Evolutionary conservation across 2,329 filamentous ascomycete genomes (phyloP).

Genomic region (Colletotrichum sp.): DNA sequence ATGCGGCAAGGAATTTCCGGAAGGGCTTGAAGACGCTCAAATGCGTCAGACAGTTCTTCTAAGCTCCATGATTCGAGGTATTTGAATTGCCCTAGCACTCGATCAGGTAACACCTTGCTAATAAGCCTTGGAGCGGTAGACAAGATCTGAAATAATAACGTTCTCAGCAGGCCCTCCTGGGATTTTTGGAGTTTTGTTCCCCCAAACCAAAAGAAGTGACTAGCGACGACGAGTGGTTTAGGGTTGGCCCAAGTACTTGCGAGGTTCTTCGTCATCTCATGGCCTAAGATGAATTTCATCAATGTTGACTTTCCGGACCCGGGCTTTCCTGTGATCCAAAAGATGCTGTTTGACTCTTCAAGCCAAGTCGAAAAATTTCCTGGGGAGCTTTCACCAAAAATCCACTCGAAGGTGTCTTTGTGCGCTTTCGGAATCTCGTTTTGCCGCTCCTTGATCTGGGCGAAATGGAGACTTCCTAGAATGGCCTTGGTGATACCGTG

Average conservation of each 20-base stretch:
- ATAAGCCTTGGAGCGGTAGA: too few relatives aligned
- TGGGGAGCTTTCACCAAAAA: slow-evolving; percentile 25
- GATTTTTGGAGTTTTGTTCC: slow-evolving; percentile 44
- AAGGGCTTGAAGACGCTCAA: slow-evolving; percentile 9
- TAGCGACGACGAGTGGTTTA: slow-evolving; percentile 31
- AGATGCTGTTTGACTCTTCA: slow-evolving; percentile 26
- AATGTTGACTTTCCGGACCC: slow-evolving; percentile 53
- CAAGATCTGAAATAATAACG: slow-evolving; percentile 6
- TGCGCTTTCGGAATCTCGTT: slow-evolving; percentile 38
- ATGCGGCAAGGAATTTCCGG: not conserved
- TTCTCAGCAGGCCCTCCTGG: slow-evolving; percentile 40
- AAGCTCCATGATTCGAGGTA: slow-evolving; percentile 27
- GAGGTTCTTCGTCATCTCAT: slow-evolving; percentile 23
- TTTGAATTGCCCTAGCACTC: not conserved
- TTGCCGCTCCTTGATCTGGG: not conserved
- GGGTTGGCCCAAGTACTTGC: slow-evolving; percentile 36
- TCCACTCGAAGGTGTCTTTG: slow-evolving; percentile 39
- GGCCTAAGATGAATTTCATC: slow-evolving; percentile 41
- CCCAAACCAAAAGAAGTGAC: slow-evolving; percentile 47
- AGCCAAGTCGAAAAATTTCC: slow-evolving; percentile 31
- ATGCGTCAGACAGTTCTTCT: slow-evolving; percentile 28
- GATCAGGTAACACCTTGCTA: not conserved
- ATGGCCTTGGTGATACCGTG: not conserved
- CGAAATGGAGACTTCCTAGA: not conserved
- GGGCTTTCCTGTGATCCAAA: slow-evolving; percentile 46